Evolutionary conservation across 306 rosid species (phyloP).

Genomic region (Mimosa bimucronata): DNA sequence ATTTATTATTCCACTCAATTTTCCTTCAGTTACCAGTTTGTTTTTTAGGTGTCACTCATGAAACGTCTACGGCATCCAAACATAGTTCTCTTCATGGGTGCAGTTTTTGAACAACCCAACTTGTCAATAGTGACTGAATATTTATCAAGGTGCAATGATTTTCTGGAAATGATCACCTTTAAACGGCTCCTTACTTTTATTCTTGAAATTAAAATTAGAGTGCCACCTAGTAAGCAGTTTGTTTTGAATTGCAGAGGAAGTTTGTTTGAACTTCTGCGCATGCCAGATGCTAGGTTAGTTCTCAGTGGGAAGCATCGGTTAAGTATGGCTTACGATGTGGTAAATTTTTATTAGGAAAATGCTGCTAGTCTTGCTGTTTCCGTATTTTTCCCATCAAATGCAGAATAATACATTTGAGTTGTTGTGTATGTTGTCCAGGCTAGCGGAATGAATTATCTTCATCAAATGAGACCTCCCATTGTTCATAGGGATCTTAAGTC

Average conservation of each 20-base stretch:
- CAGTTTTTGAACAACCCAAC: slow-evolving; percentile 86
- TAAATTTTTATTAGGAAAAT: slow-evolving; percentile 38
- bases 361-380: slow-evolving; percentile 27
- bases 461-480: slow-evolving; percentile 88
- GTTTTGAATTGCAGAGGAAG: slow-evolving; percentile 80
- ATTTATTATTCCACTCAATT: slow-evolving; percentile 2
- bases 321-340: slow-evolving; percentile 94
- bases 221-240: slow-evolving; percentile 35
- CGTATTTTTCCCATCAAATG: slow-evolving; percentile 17
- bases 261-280: slow-evolving; percentile 80
- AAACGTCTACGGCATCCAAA: slow-evolving; percentile 90
- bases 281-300: slow-evolving; percentile 59
- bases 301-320: slow-evolving; percentile 75
- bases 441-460: slow-evolving; percentile 97
- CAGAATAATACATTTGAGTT: slow-evolving; percentile 26
- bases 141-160: slow-evolving; percentile 73
- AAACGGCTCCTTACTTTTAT: slow-evolving; percentile 9
- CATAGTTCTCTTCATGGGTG: slow-evolving; percentile 95
- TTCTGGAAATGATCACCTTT: slow-evolving; percentile 26
- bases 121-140: slow-evolving; percentile 95
- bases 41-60: slow-evolving; percentile 85
- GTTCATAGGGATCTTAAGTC: slow-evolving; percentile 97
- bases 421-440: slow-evolving; percentile 61
- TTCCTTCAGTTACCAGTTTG: slow-evolving; percentile 39
- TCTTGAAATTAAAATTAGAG: slow-evolving; percentile 18